Evolutionary conservation across 805 yeast species (phyloP).

Genomic region (Helenozyma baotianmanensis): DNA sequence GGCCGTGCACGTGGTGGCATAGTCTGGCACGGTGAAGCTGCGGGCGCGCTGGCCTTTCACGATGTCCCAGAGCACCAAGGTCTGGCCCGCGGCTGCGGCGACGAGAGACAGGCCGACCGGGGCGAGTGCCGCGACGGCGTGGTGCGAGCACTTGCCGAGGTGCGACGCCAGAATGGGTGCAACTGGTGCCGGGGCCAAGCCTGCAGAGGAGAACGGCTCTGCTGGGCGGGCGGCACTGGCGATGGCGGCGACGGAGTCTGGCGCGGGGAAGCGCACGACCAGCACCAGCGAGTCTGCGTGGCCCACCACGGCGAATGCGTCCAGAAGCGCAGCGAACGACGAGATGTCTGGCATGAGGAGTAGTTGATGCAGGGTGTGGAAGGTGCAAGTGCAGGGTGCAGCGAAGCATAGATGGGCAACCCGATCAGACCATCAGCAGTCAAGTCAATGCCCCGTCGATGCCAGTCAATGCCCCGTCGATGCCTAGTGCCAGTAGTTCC

Average conservation of each 20-base stretch:
- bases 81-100: conserved; percentile 10
- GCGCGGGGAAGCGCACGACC: conserved; percentile 4
- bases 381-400: not conserved
- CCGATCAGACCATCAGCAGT: no score
- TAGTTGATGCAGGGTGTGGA: not conserved
- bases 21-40: conserved; percentile 8
- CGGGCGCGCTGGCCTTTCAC: conserved; percentile 8
- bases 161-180: not conserved
- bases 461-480: no score
- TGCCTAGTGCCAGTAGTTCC: no score
- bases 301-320: conserved; percentile 11
- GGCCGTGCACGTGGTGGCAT: conserved; percentile 7
- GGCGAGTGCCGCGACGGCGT: conserved; percentile 10
- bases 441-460: no score
- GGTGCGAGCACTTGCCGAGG: conserved; percentile 15
- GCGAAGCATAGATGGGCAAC: no score
- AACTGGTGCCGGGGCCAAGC: no score
- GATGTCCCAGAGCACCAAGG: conserved; percentile 14
- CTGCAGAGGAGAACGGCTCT: not conserved
- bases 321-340: conserved; percentile 11
- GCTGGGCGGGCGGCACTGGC: not conserved
- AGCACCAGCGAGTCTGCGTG: conserved; percentile 9
- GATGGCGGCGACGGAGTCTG: no score
- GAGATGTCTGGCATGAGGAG: conserved; percentile 2
- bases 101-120: conserved; percentile 1